A percentile compares a stretch with the other conserved stretches of the same genome.
Conservation (phyloP, 345 rosid species). For the Camelina neglecta region DNA sequence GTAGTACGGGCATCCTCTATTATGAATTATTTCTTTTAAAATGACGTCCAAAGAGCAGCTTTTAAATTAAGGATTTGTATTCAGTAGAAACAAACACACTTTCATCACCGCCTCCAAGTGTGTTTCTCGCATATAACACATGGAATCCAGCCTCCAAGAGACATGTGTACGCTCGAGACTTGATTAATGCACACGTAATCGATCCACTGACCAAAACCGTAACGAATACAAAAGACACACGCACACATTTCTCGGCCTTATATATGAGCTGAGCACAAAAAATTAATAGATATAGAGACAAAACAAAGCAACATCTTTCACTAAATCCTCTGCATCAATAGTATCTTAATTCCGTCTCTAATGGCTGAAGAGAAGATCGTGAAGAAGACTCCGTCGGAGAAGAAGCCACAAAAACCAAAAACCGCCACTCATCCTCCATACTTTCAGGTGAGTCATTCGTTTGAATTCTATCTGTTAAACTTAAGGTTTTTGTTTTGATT, state of each 20-base stretch:
- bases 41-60: not conserved
- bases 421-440: slow-evolving; percentile 76
- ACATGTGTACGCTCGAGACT: slow-evolving; percentile 61
- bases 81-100: slow-evolving; percentile 23
- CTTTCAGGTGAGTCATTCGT: slow-evolving; percentile 55
- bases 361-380: slow-evolving; percentile 44
- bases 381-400: slow-evolving; percentile 48
- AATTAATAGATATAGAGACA: not conserved
- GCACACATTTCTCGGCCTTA: slow-evolving; percentile 35
- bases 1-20: too few relatives aligned
- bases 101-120: not conserved
- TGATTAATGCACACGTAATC: slow-evolving; percentile 44
- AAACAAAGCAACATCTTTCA: not conserved
- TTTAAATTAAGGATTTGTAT: slow-evolving; percentile 31
- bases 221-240: not conserved
- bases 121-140: slow-evolving; percentile 20
- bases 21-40: not conserved
- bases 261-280: slow-evolving; percentile 35
- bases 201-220: slow-evolving; percentile 40
- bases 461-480: too few relatives aligned
- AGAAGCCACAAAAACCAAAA: slow-evolving; percentile 54
- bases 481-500: not conserved
- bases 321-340: slow-evolving; percentile 1
- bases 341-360: not conserved
- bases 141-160: not conserved